A percentile compares a stretch with the other conserved stretches of the same genome.
Conservation (phyloP, 2,329 filamentous ascomycete species). For the Diplodia scrobiculata region DNA sequence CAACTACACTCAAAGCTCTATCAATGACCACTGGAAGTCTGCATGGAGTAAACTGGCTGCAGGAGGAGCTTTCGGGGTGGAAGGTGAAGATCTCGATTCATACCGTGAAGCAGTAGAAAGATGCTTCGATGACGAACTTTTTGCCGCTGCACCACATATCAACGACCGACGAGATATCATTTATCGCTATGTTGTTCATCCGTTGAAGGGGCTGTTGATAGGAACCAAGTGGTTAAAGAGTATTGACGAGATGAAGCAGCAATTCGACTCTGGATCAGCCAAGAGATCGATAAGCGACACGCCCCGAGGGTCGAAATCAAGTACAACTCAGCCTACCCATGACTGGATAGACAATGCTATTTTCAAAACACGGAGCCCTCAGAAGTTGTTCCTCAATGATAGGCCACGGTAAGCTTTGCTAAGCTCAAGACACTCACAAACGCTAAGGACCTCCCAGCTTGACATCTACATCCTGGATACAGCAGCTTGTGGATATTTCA, state of each 20-base stretch:
- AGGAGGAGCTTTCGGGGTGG: not conserved
- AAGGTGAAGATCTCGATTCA: not conserved
- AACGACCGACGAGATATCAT: not conserved
- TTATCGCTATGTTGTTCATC: not conserved
- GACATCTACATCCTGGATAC: not conserved
- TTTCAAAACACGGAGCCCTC: too few species aligned
- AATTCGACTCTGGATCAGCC: not conserved
- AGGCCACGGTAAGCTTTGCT: too few species aligned
- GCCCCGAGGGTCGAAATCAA: not conserved
- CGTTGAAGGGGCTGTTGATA: not conserved
- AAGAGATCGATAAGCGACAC: not conserved
- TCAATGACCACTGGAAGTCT: not conserved
- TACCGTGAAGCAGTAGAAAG: not conserved
- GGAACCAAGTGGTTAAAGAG: not conserved
- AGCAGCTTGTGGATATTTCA: not conserved
- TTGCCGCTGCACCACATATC: too few species aligned
- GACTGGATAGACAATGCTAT: too few species aligned
- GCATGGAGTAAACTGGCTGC: not conserved
- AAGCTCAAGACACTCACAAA: rapidly evolving
- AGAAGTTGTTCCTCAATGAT: too few species aligned
- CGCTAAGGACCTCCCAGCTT: not conserved
- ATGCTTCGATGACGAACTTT: not conserved
- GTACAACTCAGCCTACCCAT: not conserved
- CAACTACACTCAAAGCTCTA: not conserved
- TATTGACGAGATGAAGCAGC: not conserved